A percentile compares a stretch with the other conserved stretches of the same genome.
Conservation (phyloP, 768 basidiomycete genomes). For the Astraeus odoratus region DNA sequence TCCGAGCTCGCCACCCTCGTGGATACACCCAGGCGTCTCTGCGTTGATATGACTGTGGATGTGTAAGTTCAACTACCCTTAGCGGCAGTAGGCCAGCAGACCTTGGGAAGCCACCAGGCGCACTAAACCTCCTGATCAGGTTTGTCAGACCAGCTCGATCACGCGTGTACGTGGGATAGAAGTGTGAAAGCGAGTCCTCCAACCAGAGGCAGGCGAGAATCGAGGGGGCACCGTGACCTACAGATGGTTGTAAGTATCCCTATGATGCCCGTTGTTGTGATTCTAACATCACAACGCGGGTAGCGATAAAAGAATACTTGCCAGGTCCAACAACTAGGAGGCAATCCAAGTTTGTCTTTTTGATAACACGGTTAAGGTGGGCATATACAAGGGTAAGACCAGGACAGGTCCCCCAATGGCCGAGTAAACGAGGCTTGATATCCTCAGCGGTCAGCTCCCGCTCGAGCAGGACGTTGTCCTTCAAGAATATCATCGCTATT, state of each 20-base stretch:
- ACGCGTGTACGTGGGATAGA: slow-evolving; percentile 52
- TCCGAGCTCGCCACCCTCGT: slow-evolving; percentile 88
- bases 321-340: slow-evolving; percentile 81
- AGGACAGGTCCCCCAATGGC: slow-evolving; percentile 82
- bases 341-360: slow-evolving; percentile 51
- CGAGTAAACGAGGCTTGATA: slow-evolving; percentile 76
- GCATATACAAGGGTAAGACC: slow-evolving; percentile 69
- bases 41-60: slow-evolving; percentile 63
- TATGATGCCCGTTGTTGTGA: too few species aligned
- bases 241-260: not conserved
- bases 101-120: slow-evolving; percentile 81
- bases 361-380: slow-evolving; percentile 60
- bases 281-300: too few species aligned
- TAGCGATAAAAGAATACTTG: slow-evolving; percentile 14
- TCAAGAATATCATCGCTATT: slow-evolving; percentile 83
- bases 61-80: not conserved
- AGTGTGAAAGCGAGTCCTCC: slow-evolving; percentile 62
- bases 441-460: slow-evolving; percentile 52
- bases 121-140: slow-evolving; percentile 70
- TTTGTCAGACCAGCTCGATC: slow-evolving; percentile 53
- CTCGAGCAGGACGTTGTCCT: slow-evolving; percentile 62
- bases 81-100: slow-evolving; percentile 13
- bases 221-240: slow-evolving; percentile 80
- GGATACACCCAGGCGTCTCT: slow-evolving; percentile 83
- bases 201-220: slow-evolving; percentile 83